Percentiles rank a stretch among this genome's conserved stretches.
These are phyloP conservation scores for Dothiorella sarmentorum DNA, from an alignment of 2,329 filamentous ascomycete species.

Conservation along the genomic window DNA sequence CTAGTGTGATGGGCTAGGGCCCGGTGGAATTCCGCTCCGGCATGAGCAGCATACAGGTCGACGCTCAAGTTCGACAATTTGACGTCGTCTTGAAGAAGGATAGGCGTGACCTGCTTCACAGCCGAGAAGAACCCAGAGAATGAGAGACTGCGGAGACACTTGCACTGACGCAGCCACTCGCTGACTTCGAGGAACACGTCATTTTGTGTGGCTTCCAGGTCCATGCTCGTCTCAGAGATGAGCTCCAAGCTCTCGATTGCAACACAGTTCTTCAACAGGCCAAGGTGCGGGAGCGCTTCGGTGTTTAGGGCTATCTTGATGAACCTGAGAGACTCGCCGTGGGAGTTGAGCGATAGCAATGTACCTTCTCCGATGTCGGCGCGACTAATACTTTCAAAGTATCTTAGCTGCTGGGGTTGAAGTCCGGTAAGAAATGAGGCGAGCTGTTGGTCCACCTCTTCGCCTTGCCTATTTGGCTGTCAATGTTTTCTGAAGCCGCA, in stretches of 20 bases:
- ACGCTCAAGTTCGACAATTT: conserved; percentile 49
- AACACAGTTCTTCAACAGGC: conserved; percentile 48
- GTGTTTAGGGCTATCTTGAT: conserved; percentile 51
- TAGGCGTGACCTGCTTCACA: conserved; percentile 50
- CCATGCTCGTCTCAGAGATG: conserved; percentile 31
- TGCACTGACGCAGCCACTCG: conserved; percentile 55
- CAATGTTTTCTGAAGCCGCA: neutral
- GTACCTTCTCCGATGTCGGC: conserved; percentile 55
- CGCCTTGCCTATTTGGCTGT: conserved; percentile 28
- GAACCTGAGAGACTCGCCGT: conserved; percentile 53
- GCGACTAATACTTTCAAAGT: conserved; percentile 57
- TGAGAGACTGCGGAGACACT: conserved; percentile 48
- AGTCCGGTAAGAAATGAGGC: conserved; percentile 58
- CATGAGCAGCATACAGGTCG: conserved; percentile 47
- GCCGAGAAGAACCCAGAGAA: conserved; percentile 53
- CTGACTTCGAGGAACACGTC: conserved; percentile 51
- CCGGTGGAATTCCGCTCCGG: conserved; percentile 51
- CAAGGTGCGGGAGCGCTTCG: conserved; percentile 49
- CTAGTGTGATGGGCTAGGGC: conserved; percentile 53
- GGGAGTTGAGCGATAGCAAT: conserved; percentile 52
- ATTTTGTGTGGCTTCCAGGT: conserved; percentile 51
- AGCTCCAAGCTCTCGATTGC: conserved; percentile 50
- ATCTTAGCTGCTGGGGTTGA: conserved; percentile 54
- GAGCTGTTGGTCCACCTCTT: conserved; percentile 55
- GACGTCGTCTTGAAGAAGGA: conserved; percentile 47